Percentiles rank a stretch among this genome's conserved stretches.
Evolutionary conservation across 2,329 filamentous ascomycete genomes (phyloP).

Genomic region (Fusarium buharicum): DNA sequence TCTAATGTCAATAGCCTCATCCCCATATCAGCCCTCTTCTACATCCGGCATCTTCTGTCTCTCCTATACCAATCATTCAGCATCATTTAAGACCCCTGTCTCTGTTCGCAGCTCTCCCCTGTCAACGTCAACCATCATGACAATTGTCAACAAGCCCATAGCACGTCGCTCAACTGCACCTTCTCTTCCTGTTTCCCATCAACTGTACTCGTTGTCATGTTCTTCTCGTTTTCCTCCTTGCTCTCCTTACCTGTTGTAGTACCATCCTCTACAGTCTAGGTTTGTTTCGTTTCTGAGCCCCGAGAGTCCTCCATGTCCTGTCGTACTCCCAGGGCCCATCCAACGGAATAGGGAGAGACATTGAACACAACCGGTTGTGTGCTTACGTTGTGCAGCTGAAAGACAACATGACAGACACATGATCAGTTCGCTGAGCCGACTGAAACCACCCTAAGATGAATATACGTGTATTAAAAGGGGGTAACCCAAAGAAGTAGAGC

Average conservation of each 20-base stretch:
- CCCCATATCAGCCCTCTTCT: constrained; percentile 6
- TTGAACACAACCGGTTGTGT: neutral
- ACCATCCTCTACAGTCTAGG: neutral
- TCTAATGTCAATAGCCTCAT: constrained; percentile 3
- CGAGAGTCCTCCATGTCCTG: neutral
- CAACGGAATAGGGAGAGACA: constrained; percentile 6
- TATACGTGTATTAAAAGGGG: too few species aligned
- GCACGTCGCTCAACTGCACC: constrained; percentile 6
- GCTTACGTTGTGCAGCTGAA: constrained; percentile 5
- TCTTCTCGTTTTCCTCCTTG: constrained; percentile 1
- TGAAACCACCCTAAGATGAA: neutral
- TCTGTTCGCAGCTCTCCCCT: constrained; percentile 32
- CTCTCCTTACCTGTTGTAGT: neutral
- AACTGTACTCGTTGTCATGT: neutral
- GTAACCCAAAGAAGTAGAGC: neutral
- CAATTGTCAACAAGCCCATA: constrained; percentile 30
- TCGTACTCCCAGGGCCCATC: constrained; percentile 2
- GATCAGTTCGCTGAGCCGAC: neutral
- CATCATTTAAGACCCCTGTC: constrained; percentile 19
- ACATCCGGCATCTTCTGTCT: constrained; percentile 18
- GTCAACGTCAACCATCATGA: constrained; percentile 32
- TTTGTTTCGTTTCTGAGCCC: constrained; percentile 2
- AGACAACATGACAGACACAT: neutral
- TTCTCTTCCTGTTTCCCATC: neutral
- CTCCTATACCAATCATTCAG: constrained; percentile 23